Evolutionary conservation across 352 stramenopile species (phyloP).

Genomic region (Pythium apleroticum): DNA sequence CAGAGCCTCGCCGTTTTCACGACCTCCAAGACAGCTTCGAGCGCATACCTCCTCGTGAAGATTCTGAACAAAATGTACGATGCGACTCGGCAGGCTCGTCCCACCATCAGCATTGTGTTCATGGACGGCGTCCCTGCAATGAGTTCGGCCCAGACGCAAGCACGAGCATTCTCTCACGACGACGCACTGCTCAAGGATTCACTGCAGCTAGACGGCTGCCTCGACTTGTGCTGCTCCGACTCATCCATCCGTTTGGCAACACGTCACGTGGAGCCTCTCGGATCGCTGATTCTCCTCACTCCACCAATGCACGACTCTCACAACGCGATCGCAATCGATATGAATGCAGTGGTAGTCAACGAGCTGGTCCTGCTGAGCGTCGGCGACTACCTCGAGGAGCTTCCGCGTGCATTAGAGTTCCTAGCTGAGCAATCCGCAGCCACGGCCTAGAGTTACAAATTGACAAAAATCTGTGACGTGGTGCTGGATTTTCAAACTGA

Average conservation of each 20-base stretch:
- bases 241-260: slow-evolving; percentile 44
- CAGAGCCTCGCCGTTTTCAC: slow-evolving; percentile 30
- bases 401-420: slow-evolving; percentile 42
- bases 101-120: slow-evolving; percentile 2
- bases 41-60: not conserved
- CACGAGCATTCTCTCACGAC: slow-evolving; percentile 19
- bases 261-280: slow-evolving; percentile 30
- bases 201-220: slow-evolving; percentile 35
- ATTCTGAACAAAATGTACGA: not conserved
- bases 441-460: not conserved
- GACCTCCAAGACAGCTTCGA: not conserved
- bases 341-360: slow-evolving; percentile 72
- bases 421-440: slow-evolving; percentile 25
- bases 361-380: slow-evolving; percentile 53
- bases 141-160: slow-evolving; percentile 15
- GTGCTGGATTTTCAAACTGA: slow-evolving; percentile 18
- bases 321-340: slow-evolving; percentile 37
- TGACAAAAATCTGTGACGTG: not conserved
- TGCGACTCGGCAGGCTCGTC: not conserved
- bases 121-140: slow-evolving; percentile 9
- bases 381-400: slow-evolving; percentile 32
- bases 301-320: not conserved
- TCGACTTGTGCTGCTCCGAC: slow-evolving; percentile 56
- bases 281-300: slow-evolving; percentile 23
- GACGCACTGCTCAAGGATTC: not conserved